Evolutionary conservation across 2,329 filamentous ascomycete species (phyloP).

Genomic region (Colletotrichum costaricense): DNA sequence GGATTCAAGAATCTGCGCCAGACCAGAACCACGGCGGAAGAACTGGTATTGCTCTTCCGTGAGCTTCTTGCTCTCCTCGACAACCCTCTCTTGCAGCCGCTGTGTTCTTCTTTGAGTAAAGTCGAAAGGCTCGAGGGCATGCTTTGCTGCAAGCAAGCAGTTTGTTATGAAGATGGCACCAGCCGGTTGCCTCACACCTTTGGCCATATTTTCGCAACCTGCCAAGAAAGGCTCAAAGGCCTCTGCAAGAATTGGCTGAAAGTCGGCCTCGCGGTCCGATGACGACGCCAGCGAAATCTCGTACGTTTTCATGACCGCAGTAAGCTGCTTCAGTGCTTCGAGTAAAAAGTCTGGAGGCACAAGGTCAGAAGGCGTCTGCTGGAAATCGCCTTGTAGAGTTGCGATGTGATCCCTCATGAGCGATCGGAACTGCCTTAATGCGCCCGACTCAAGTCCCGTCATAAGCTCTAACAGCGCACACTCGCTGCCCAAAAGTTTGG

Average conservation of each 20-base stretch:
- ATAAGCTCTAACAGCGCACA: slow-evolving; percentile 79
- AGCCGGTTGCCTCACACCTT: slow-evolving; percentile 67
- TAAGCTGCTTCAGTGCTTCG: slow-evolving; percentile 83
- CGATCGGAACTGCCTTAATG: slow-evolving; percentile 83
- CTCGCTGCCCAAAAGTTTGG: slow-evolving; percentile 77
- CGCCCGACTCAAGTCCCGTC: slow-evolving; percentile 76
- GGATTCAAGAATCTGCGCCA: slow-evolving; percentile 72
- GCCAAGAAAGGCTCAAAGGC: slow-evolving; percentile 88
- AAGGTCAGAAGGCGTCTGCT: slow-evolving; percentile 77
- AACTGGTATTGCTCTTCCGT: slow-evolving; percentile 77
- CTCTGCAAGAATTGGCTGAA: slow-evolving; percentile 80
- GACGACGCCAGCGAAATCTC: slow-evolving; percentile 79
- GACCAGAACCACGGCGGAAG: slow-evolving; percentile 79
- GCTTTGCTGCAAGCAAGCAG: slow-evolving; percentile 70
- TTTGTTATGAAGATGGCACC: slow-evolving; percentile 80
- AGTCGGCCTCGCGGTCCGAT: slow-evolving; percentile 72
- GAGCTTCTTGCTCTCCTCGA: slow-evolving; percentile 67
- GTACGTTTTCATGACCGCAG: slow-evolving; percentile 84
- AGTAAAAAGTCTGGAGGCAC: slow-evolving; percentile 83
- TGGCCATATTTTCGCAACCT: slow-evolving; percentile 77
- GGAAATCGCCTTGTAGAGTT: slow-evolving; percentile 77
- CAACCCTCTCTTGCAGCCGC: slow-evolving; percentile 67
- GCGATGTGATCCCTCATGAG: slow-evolving; percentile 85
- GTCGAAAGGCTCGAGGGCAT: slow-evolving; percentile 66
- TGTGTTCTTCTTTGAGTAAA: slow-evolving; percentile 71